Evolutionary conservation across 805 yeast genomes (phyloP).

Genomic region (Lipomyces spencermartinsiae): DNA sequence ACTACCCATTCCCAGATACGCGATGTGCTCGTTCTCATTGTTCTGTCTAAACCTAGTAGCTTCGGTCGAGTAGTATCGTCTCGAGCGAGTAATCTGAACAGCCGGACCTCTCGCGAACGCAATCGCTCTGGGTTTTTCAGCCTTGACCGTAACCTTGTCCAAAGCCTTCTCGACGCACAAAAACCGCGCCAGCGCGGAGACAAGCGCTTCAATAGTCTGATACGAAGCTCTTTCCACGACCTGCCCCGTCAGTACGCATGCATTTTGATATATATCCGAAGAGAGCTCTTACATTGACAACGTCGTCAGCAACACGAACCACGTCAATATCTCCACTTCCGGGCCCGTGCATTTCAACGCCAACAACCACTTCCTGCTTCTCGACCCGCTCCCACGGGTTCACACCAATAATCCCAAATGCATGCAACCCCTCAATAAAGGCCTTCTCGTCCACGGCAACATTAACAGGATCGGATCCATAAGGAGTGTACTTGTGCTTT

Average conservation of each 20-base stretch:
- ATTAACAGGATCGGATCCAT: conserved; percentile 26
- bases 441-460: conserved; percentile 44
- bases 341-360: conserved; percentile 56
- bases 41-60: conserved; percentile 9
- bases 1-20: conserved; percentile 86
- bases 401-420: conserved; percentile 87
- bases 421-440: conserved; percentile 57
- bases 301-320: conserved; percentile 52
- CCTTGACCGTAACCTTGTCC: conserved; percentile 59
- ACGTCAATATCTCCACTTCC: conserved; percentile 21
- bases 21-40: conserved; percentile 43
- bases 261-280: neutral
- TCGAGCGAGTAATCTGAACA: conserved; percentile 66
- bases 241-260: neutral
- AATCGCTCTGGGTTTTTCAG: conserved; percentile 87
- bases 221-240: conserved; percentile 76
- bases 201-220: conserved; percentile 93
- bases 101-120: conserved; percentile 90
- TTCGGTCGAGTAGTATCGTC: conserved; percentile 36
- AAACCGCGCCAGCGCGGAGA: conserved; percentile 69
- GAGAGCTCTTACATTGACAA: conserved; percentile 52
- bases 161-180: conserved; percentile 54
- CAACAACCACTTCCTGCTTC: conserved; percentile 74
- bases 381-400: conserved; percentile 87
- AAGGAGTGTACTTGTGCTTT: conserved; percentile 43